Base-by-base conservation (phyloP, 306 rosid species). In the Glycine tomentella region DNA sequence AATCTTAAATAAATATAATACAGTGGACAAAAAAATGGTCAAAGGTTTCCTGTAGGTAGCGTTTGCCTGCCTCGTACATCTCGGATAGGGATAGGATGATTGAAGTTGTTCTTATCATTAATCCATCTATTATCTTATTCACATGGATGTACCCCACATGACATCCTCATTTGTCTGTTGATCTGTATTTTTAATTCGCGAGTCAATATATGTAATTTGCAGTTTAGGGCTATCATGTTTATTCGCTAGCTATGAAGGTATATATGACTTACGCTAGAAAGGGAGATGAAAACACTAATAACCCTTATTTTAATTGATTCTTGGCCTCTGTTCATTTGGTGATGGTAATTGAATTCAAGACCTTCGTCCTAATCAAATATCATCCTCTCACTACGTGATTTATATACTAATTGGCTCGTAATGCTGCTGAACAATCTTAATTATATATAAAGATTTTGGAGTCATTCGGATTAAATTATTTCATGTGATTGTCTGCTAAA, bases 101-200 rank as follows among this genome's bases (percentile, higher is more conserved):
- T 46, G 80, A 65, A 73, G 48, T 72, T 72, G 83, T 66, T 81
- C 78, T 73, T 66, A 58, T 78, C 83, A 65, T 56, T 85, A 67
- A 67, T 76, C 80, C 13, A 71, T 20, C 42, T 2, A 55, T 76
- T 80, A 40, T 56, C 57, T 50, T 64, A 76, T 62, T 84, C 87
- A 80, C 76, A 77, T 84, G 80, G 81, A 80, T 61, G 17, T 81
- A 64, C 77, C 87, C 86, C 87, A 80, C 89, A 80, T 80, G 74
- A 77, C 84, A 71, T 81, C 84, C 75, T 73, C 9, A 51, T 89
- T 66, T 64, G 66, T 65, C 79, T 66, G 2, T 33, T 25, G 31
- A 25, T 25, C 31, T 25, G 31, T 25, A 25, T 80, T 80, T 80
- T 56, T 25, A 69, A 79, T 79, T 78, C 31, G 31, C 1, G 31